These are phyloP conservation scores for Intubia oerlemansii DNA, from an alignment of 2,329 filamentous ascomycete genomes.

Conservation along the genomic window DNA sequence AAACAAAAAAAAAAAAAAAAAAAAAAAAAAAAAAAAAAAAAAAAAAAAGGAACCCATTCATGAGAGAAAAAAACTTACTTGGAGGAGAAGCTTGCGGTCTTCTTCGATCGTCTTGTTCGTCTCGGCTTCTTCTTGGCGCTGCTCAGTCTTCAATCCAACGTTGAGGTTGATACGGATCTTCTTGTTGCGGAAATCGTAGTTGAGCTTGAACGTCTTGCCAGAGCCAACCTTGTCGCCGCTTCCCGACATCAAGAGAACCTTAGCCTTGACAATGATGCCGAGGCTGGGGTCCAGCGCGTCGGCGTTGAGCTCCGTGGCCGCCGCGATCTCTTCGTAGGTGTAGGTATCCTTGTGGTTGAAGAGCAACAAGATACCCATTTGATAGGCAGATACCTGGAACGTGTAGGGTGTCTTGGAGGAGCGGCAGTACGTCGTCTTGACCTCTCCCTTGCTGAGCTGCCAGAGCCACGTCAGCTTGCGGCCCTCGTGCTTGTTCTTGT, in stretches of 20 bases:
- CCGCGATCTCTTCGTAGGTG: constrained; percentile 71
- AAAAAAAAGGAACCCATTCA: background rate
- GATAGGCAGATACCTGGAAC: constrained; percentile 92
- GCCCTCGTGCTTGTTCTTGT: constrained; percentile 90
- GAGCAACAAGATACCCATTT: constrained; percentile 86
- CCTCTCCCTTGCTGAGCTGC: constrained; percentile 94
- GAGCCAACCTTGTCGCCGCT: constrained; percentile 52
- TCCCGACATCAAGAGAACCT: constrained; percentile 55
- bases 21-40: background rate
- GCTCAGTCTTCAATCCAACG: constrained; percentile 81
- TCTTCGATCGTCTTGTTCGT: constrained; percentile 99
- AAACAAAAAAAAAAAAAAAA: background rate
- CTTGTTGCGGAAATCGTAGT: constrained; percentile 94
- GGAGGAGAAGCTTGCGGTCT: constrained; percentile 85
- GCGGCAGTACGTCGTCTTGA: constrained; percentile 86
- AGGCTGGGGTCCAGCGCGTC: constrained; percentile 79
- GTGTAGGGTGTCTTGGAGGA: constrained; percentile 79
- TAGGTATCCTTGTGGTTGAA: constrained; percentile 85
- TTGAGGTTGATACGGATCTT: constrained; percentile 96
- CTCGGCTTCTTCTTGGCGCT: constrained; percentile 88
- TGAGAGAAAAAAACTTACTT: too few relatives aligned
- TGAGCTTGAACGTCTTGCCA: constrained; percentile 64
- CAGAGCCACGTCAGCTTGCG: constrained; percentile 95
- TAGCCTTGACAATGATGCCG: constrained; percentile 76
- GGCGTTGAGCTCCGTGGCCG: constrained; percentile 54